Evolutionary conservation across 164 flowering plant genomes (phyloP).

Genomic region (Sedum album): DNA sequence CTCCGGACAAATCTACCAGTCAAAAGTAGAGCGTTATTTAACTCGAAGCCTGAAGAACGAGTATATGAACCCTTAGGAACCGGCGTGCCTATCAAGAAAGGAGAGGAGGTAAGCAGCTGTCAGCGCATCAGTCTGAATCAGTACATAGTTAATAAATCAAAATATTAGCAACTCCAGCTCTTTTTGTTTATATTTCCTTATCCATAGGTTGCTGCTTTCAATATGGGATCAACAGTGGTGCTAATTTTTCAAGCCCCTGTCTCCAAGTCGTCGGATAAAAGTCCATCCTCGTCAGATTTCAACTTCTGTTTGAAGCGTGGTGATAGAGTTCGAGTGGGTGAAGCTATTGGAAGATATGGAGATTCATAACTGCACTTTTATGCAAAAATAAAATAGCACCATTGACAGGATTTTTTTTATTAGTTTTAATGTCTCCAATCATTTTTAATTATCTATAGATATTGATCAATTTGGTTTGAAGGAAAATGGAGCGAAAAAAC

Average conservation of each 20-base stretch:
- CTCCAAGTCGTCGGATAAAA: constrained; percentile 20
- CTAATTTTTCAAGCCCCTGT: constrained; percentile 83
- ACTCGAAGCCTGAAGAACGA: constrained; percentile 53
- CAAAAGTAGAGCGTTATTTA: constrained; percentile 32
- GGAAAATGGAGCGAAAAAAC: no score
- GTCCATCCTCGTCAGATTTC: constrained; percentile 39
- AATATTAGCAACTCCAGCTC: neutral
- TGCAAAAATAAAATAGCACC: no score
- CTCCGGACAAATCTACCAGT: constrained; percentile 66
- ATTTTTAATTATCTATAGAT: no score
- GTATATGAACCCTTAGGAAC: constrained; percentile 66
- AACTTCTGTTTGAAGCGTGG: constrained; percentile 55
- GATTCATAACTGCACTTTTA: no score
- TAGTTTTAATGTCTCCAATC: no score
- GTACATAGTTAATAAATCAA: neutral
- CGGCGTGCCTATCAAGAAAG: constrained; percentile 64
- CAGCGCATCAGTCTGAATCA: neutral
- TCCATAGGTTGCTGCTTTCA: constrained; percentile 78
- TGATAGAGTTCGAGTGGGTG: constrained; percentile 65
- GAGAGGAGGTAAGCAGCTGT: constrained; percentile 60
- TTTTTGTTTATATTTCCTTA: neutral
- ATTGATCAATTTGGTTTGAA: no score
- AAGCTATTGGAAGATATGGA: constrained; percentile 54
- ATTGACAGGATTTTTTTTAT: no score
- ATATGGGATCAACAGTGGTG: constrained; percentile 96